Evolutionary conservation across 495 filamentous ascomycete genomes (phyloP).

Genomic region (Lentithecium fluviatile): DNA sequence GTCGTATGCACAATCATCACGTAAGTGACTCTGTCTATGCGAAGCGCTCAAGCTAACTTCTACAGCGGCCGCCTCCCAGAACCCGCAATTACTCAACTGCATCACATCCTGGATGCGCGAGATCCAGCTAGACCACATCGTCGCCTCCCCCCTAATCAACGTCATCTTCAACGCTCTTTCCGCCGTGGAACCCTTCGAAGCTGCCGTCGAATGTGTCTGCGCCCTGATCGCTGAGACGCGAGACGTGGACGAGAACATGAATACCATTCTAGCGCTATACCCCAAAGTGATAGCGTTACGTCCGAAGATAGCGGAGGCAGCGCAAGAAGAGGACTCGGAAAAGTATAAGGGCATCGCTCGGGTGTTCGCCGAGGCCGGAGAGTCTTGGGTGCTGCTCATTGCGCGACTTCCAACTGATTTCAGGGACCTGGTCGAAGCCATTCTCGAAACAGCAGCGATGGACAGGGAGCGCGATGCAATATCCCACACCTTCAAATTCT

Average conservation of each 20-base stretch:
- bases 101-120: constrained; percentile 96
- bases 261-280: constrained; percentile 79
- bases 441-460: constrained; percentile 83
- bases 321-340: constrained; percentile 80
- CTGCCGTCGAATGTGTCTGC: constrained; percentile 90
- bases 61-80: constrained; percentile 64
- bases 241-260: constrained; percentile 84
- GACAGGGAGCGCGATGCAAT: constrained; percentile 89
- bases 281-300: constrained; percentile 75
- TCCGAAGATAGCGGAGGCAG: constrained; percentile 73
- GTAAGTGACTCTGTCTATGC: constrained; percentile 51
- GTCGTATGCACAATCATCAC: constrained; percentile 85
- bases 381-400: constrained; percentile 88
- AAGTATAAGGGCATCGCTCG: constrained; percentile 82
- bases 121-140: constrained; percentile 77
- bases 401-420: constrained; percentile 80
- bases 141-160: constrained; percentile 80
- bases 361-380: constrained; percentile 89
- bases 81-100: constrained; percentile 89
- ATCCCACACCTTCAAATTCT: constrained; percentile 89
- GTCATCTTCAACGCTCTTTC: constrained; percentile 74
- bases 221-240: constrained; percentile 88
- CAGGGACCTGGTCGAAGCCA: constrained; percentile 79
- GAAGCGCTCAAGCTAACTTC: constrained; percentile 5
- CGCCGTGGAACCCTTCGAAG: constrained; percentile 73